Evolutionary conservation across 441 rosid genomes (phyloP).

Genomic region (Raphanus hybrid): DNA sequence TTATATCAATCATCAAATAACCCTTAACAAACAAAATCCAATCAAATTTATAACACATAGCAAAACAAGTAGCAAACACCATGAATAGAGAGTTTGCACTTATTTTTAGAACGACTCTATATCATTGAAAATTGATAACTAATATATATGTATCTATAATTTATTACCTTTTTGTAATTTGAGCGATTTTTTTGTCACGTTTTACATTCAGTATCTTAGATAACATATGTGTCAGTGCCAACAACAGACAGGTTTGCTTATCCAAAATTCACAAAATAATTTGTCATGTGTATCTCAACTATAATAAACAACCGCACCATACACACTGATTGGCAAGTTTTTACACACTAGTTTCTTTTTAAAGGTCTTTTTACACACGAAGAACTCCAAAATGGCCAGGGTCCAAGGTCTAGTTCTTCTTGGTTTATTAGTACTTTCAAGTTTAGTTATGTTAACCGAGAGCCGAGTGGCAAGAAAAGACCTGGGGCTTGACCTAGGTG

Average conservation of each 20-base stretch:
- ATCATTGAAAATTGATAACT: not conserved
- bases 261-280: not conserved
- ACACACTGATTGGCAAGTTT: not conserved
- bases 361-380: constrained; percentile 8
- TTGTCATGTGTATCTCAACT: not conserved
- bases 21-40: not conserved
- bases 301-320: not conserved
- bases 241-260: not conserved
- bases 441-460: constrained; percentile 46
- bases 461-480: constrained; percentile 66
- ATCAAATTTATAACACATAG: not conserved
- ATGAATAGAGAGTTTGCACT: not conserved
- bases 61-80: constrained; percentile 7
- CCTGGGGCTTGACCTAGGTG: constrained; percentile 66
- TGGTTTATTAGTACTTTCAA: constrained; percentile 45
- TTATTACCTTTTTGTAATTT: not conserved
- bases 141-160: not conserved
- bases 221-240: not conserved
- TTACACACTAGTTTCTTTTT: not conserved
- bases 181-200: not conserved
- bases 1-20: not conserved
- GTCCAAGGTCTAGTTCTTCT: constrained; percentile 46
- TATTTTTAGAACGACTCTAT: not conserved
- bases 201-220: constrained; percentile 1
- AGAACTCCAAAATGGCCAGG: constrained; percentile 31